Evolutionary conservation across 768 basidiomycete species (phyloP), one percentile per base, ranked within the genome.

Genomic region (Phanerochaete sordida): DNA sequence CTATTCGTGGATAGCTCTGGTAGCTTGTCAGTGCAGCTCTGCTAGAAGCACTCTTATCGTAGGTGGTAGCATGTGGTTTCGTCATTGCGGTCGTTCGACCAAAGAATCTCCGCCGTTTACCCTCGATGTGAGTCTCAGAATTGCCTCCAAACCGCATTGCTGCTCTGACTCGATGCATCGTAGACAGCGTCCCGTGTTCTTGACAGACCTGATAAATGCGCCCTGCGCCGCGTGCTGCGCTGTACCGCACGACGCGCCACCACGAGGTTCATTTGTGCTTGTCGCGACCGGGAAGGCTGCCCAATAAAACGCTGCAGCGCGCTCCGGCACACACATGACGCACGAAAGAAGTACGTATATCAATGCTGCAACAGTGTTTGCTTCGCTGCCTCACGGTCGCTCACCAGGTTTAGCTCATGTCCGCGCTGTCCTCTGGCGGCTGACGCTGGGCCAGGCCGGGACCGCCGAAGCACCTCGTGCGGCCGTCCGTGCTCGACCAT

Each of bases 351-450:
- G 53, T 54, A 54, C 24, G 33, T 43, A 13, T 26, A 54, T 54
- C 53, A 54, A 26, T 23, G n/a, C 35, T 43, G n/a, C 53, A 43
- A 26, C 21, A 24, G 35, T 37, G 15, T 43, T 35, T n/a, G 35
- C 53, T 54, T 54, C 53, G 7, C 35, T 33, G 27, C 53, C 53
- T 54, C 37, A 54, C 19, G 53, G 53, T 39, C 53, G 23, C 28
- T 16, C 24, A 6, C 53, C 53, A 54, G 33, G 23, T 39, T 54
- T 54, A 54, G 53, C 53, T 23, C 23, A 24, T n/a, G 30, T 4
- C 53, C 35, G 8, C 53, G 39, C 26, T 54, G 53, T 27, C 43
- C 33, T 43, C 19, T n/a, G 27, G 53, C 53, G 53, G 33, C 37
- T 54, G 53, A 28, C 33, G 16, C 39, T 51, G 9, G 48, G 24